Evolutionary conservation across 2,329 filamentous ascomycete genomes (phyloP).

Genomic region (Xylaria hypoxylon): DNA sequence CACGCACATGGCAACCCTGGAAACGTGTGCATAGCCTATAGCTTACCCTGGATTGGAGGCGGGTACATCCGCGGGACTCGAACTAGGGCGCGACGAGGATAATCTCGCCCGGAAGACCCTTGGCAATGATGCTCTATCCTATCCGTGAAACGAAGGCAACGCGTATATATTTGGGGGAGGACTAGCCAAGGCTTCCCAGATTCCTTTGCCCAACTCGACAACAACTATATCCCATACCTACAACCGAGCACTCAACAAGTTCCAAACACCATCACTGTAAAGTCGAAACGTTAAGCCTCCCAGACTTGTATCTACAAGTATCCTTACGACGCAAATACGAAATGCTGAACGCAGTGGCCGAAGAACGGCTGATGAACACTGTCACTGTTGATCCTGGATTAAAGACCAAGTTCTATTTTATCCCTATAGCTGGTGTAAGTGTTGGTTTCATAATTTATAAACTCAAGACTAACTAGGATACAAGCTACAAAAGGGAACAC

Average conservation of each 20-base stretch:
- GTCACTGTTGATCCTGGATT: not conserved
- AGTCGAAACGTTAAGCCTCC: not conserved
- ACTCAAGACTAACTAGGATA: not conserved
- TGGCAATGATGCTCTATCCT: not conserved
- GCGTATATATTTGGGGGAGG: not conserved
- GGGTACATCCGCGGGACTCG: not conserved
- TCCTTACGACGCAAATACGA: not conserved
- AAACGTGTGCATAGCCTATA: not conserved
- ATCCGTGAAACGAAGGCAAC: not conserved
- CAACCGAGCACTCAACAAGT: not conserved
- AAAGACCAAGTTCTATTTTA: not conserved
- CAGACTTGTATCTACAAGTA: not conserved
- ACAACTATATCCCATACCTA: not conserved
- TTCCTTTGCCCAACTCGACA: not conserved
- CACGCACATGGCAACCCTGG: not conserved
- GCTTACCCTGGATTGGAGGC: not conserved
- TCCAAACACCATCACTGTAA: not conserved
- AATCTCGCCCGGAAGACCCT: not conserved
- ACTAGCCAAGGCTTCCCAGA: not conserved
- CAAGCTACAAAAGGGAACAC: conserved; percentile 15
- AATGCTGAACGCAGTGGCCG: not conserved
- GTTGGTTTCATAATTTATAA: not conserved
- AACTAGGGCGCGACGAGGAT: not conserved
- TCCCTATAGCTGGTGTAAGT: conserved; percentile 9
- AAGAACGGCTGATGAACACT: not conserved